phyloP scores from a whole-genome alignment of 495 filamentous ascomycete species.

The Hyphodiscus hymeniophilus region DNA sequence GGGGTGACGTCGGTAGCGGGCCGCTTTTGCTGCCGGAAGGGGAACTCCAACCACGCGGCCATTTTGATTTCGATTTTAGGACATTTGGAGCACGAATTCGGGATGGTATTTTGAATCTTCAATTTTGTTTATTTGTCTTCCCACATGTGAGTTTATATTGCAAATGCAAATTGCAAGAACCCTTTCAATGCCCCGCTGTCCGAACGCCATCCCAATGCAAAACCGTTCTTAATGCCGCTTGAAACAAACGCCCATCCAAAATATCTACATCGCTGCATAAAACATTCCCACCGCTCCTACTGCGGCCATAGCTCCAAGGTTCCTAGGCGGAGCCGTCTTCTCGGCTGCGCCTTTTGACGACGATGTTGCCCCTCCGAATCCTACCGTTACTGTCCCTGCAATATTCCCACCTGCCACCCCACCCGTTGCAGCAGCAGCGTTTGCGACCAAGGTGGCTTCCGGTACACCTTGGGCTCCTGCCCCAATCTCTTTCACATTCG shows the following conservation, averaged over 20 bases:
- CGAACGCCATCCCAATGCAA: not conserved
- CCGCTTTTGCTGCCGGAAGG: not conserved
- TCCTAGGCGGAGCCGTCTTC: constrained; percentile 7
- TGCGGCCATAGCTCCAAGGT: constrained; percentile 16
- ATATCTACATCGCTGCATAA: constrained; percentile 20
- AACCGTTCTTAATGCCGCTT: constrained; percentile 11
- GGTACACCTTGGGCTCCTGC: constrained; percentile 58
- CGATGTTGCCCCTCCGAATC: constrained; percentile 7
- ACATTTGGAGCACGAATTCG: not conserved
- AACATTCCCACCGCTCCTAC: constrained; percentile 17
- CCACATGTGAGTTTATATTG: too few species aligned
- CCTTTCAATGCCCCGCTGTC: not conserved
- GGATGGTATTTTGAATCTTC: too few species aligned
- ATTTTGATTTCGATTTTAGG: not conserved
- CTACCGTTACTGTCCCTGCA: not conserved
- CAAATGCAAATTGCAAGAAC: not conserved
- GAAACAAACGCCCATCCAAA: not conserved
- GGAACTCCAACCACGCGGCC: not conserved
- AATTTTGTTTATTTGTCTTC: too few species aligned
- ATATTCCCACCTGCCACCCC: constrained; percentile 18
- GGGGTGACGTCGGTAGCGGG: not conserved
- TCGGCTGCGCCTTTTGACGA: constrained; percentile 13
- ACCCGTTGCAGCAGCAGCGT: constrained; percentile 49
- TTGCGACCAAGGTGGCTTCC: constrained; percentile 55
- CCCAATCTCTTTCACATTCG: constrained; percentile 64